Evolutionary conservation across 805 yeast species (phyloP), one percentile per base, ranked within the genome.

Genomic region (Lipomyces starkeyi): DNA sequence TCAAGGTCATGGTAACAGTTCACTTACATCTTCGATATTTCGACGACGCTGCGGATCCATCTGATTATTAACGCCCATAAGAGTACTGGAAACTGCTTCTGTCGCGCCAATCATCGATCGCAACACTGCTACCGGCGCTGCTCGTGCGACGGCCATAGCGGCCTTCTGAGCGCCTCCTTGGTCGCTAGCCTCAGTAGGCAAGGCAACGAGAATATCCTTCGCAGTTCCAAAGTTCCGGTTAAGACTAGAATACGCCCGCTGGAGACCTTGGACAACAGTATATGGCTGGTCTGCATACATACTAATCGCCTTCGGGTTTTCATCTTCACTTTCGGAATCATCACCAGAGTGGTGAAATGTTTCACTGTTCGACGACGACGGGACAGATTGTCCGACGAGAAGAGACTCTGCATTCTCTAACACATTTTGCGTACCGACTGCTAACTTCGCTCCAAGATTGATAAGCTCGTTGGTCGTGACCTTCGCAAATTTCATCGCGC

Each of bases 51-150:
- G 82, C 1, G 93, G 89, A 76, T 91, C 94, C 43, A 93, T 79
- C 69, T 89, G 90, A 76, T 92, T 93, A 54, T 92, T 87, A 7
- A 93, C 83, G 0, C 98, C 98, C 80, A 91, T 84, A 61, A 93
- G 81, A 0, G 97, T 85, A 74, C 88, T 90, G 5, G 94, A 89
- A 6, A 93, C 83, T 0, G 97, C 97, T 76, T 92, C 97, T 0
- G 97, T 90, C 0, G 97, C 92, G 1, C 98, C 98, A 73, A 93
- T 92, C 69, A 92, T 84, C 1, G 98, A 97, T 56, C 97, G 78
- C 1, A 93, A 83, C 17, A 93, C 78, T 22, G 91, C 88, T 17
- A 91, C 86, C 0, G 98, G 98, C 0, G 97, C 87, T 0, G 90
- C 91, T 71, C 85, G 86, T 14, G 91, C 88, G 14, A 92, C 82